Evolutionary conservation across 208 protist genomes (phyloP).

Genomic region (Porcisia hertigi): DNA sequence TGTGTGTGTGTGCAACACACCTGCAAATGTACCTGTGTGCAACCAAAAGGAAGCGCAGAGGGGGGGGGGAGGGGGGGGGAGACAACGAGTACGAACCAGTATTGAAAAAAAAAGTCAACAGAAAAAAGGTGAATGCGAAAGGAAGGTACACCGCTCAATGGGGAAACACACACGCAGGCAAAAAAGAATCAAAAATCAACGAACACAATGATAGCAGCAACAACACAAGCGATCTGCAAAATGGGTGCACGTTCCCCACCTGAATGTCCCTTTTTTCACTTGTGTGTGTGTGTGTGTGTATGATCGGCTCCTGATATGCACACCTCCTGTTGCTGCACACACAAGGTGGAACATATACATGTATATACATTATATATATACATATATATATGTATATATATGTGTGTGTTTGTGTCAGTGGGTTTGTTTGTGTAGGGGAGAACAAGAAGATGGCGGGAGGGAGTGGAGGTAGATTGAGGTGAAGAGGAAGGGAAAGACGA

Average conservation of each 20-base stretch:
- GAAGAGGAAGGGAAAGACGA: background rate
- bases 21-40: background rate
- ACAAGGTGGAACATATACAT: too few species aligned
- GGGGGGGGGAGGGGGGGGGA: background rate
- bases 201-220: background rate
- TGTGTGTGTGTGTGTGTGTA: conserved; percentile 1
- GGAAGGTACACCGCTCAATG: background rate
- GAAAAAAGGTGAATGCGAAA: background rate
- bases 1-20: background rate
- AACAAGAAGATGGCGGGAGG: background rate
- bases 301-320: background rate
- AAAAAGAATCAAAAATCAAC: background rate
- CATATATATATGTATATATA: background rate
- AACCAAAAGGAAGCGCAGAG: background rate
- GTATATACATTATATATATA: background rate
- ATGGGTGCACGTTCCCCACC: background rate
- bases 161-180: background rate
- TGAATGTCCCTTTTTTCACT: background rate
- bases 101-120: background rate
- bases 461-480: background rate
- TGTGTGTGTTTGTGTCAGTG: background rate
- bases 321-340: background rate
- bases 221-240: background rate
- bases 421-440: background rate
- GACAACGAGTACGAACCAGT: background rate